Percentiles rank a stretch among this genome's conserved stretches.
Conservation (phyloP, 352 stramenopile species). For the Pythium utonaiense region DNA sequence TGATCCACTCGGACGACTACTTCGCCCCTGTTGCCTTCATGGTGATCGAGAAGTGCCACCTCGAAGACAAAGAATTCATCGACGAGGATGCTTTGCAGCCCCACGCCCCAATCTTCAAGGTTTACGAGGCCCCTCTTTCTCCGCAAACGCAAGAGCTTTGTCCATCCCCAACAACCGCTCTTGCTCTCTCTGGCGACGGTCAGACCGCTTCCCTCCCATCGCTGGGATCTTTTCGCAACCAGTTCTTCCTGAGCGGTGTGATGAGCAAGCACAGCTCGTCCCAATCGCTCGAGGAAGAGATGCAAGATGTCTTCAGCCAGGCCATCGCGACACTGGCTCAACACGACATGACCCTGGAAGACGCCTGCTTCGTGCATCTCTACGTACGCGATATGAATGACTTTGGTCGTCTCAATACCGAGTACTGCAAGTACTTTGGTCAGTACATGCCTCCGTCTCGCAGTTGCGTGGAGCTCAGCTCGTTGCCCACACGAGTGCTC, state of each 20-base stretch:
- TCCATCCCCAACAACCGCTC: background rate
- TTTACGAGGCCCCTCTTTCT: background rate
- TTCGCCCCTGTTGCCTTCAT: constrained; percentile 92
- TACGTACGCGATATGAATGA: constrained; percentile 94
- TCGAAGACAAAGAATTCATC: constrained; percentile 78
- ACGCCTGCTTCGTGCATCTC: constrained; percentile 96
- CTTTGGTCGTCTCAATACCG: constrained; percentile 92
- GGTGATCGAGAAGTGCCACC: constrained; percentile 86
- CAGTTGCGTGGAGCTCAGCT: constrained; percentile 83
- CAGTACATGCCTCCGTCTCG: constrained; percentile 76
- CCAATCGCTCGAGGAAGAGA: constrained; percentile 57
- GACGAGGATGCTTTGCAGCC: constrained; percentile 11
- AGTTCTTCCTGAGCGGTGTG: constrained; percentile 63
- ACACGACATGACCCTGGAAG: constrained; percentile 63
- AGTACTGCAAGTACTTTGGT: constrained; percentile 92
- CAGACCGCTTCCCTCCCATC: background rate
- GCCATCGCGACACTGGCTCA: constrained; percentile 28
- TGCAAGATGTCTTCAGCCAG: constrained; percentile 52
- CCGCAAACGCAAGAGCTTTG: background rate
- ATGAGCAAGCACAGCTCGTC: constrained; percentile 36
- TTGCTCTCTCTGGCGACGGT: constrained; percentile 1
- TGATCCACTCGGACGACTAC: constrained; percentile 90
- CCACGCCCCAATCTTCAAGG: constrained; percentile 1
- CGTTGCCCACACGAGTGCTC: constrained; percentile 69
- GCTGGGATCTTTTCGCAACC: constrained; percentile 50